A percentile compares a stretch with the other conserved stretches of the same genome.
These are phyloP conservation scores for Fusarium longipes DNA, from an alignment of 2,329 filamentous ascomycete species.

Conservation along the genomic window DNA sequence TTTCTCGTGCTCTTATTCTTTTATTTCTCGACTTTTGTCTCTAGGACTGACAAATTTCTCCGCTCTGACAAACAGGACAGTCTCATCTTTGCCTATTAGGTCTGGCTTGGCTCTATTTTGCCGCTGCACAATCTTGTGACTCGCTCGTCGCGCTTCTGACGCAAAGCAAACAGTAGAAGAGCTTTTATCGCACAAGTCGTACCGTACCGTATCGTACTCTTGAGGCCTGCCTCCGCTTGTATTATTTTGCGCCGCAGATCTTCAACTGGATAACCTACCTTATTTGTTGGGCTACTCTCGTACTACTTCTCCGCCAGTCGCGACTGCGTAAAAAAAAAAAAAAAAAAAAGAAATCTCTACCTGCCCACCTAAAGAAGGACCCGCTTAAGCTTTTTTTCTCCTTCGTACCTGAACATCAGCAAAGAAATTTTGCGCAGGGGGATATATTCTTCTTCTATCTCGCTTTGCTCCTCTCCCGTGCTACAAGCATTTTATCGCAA, in stretches of 20 bases:
- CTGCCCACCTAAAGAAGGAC: conserved; percentile 26
- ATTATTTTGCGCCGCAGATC: conserved; percentile 35
- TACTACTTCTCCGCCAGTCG: conserved; percentile 41
- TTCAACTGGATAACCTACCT: conserved; percentile 16
- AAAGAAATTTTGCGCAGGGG: conserved; percentile 25
- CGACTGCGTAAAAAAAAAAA: conserved; percentile 45
- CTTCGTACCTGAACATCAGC: conserved; percentile 40
- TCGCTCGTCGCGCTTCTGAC: conserved; percentile 44
- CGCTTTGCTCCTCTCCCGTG: conserved; percentile 33
- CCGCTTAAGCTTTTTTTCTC: conserved; percentile 33
- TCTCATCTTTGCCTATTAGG: conserved; percentile 5
- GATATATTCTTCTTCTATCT: conserved; percentile 17
- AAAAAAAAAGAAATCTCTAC: conserved; percentile 35
- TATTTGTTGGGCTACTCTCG: conserved; percentile 31
- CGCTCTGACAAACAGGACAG: conserved; percentile 16
- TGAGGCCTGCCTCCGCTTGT: conserved; percentile 45
- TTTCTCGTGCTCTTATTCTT: conserved; percentile 21
- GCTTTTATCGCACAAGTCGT: conserved; percentile 42
- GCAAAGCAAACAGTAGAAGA: conserved; percentile 46
- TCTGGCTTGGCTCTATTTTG: conserved; percentile 16
- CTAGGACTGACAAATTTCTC: conserved; percentile 32
- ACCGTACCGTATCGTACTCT: conserved; percentile 42
- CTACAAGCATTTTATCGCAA: conserved; percentile 26
- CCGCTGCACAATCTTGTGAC: conserved; percentile 43
- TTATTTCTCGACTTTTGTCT: conserved; percentile 17